Evolutionary conservation across 164 flowering plant species (phyloP), one percentile per base, ranked within the genome.

Genomic region (Chimonanthus praecox): DNA sequence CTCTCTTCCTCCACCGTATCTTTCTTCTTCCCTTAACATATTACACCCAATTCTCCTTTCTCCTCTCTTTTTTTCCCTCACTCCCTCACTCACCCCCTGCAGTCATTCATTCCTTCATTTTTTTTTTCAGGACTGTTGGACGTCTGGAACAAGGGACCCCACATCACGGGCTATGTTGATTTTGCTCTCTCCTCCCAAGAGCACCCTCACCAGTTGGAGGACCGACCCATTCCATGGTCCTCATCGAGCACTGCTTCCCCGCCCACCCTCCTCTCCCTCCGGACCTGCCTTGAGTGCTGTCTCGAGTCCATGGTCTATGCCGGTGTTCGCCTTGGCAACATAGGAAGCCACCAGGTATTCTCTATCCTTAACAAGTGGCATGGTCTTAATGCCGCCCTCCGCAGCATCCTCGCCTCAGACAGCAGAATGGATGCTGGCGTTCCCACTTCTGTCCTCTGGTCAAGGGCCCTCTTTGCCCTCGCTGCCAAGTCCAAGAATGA

Each of bases 1-100:
- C 99, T 64, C 92, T 91, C 84, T 74, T 95, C 79, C 90, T 89
- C 72, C 86, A 90, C 70, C 89, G 99, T 93, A 90, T 49, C 49
- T 54, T 16, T 58, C 49, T 3, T 10, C 51, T 8, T 43, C 67
- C 51, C 73, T 58, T 47, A 20, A 62, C 4, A 16, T 7, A 20
- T 18, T 18, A 2, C 7, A 62, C n/a, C 21, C 43, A 62, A 9
- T 75, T 47, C 15, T 7, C 64, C 15, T 61, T 45, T 73, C 70
- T 47, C 11, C 49, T 15, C 43, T 49, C 43, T 61, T 63, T 73
- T 3, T 51, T 51, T 8, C 58, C 13, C 13, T 51, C 13, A 51
- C 11, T 9, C 6, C 13, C 58, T 33, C 33, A 33, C 33, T 33
- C 33, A 33, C 33, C 33, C 1, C 15, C 13, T 78, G 33, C 33